Base-by-base conservation (phyloP, 805 yeast genomes). In the Lachancea thermotolerans region DNA sequence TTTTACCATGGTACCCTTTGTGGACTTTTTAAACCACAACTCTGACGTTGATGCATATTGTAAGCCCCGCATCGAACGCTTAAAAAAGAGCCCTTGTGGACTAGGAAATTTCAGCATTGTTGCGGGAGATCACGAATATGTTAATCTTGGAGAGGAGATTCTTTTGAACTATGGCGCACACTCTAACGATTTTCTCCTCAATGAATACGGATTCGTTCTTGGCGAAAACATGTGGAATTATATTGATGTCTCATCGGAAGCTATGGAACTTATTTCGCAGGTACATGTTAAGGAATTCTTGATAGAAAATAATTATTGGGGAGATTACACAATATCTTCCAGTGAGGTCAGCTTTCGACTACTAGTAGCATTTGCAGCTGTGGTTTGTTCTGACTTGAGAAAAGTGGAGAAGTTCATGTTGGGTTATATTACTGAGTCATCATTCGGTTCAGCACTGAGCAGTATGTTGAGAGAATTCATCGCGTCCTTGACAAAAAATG, bases 1-100 rank as follows among this genome's bases (percentile, higher is more conserved):
- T 60, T 81, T 91, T 68, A 87, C 98, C 1, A 68, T 91, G 77
- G 97, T 91, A 0, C 99, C 99, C 0, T 82, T 71, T 50, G 89
- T 90, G 18, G 99, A 91, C 66, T 85, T 86, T 60, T 67, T 91
- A 42, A 93, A 91, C 64, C 98, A 91, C 63, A 54, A 70, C 11
- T 52, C 64, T 3, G 57, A 58, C 2, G 44, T 68, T 33, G 71
- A 73, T 4, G 75, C 72, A 35, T 81, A 78, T 49, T 78, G 87
- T 50, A 67, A 62, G 17, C 72, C 82, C 58, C 71, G 49, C 71
- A 73, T 32, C 68, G 72, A 15, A 48, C 12, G 16, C n/a, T 57
- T 17, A 83, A 85, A 1, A 81, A 83, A 59, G 74, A 0, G 56
- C 65, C 52, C 49, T 56, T 72, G 69, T 52, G 47, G 58, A 1